Evolutionary conservation across 805 yeast species (phyloP), one percentile per base, ranked within the genome.

Genomic region (Candida sphagnicola): DNA sequence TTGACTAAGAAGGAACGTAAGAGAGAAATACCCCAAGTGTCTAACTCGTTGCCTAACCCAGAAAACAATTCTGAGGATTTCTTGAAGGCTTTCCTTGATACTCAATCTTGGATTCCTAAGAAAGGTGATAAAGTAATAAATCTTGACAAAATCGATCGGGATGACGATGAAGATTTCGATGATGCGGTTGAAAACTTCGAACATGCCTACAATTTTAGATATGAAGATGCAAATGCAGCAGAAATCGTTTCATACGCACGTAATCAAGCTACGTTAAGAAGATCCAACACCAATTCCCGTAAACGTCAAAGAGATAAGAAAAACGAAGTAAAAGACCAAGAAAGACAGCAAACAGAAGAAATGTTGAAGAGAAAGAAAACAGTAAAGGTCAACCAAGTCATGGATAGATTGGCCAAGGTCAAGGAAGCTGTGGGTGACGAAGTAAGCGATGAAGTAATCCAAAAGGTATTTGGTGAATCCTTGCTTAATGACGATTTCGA

Each of bases 231-330:
- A 12, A 78, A 80, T 47, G 76, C 96, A 5, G 87, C 91, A 0
- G 96, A 91, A 53, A 86, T 93, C 59, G 83, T 90, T 14, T 83
- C 95, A 13, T 93, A 91, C 67, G 97, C 98, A 2, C 88, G 99
- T 75, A 82, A 72, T 31, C 96, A 89, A 62, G 95, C 93, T 17
- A 88, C 98, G 0, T 72, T 89, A 55, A 81, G 99, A 66, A 75
- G 99, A 56, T 79, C 83, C 15, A 80, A 79, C 37, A 73, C 80
- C 43, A 78, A 81, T 49, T 61, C 84, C 10, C 78, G 99, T 51
- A 88, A 88, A 68, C 79, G 82, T 61, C 82, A 82, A 61, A 80
- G 98, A 67, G 87, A 86, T 31, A 76, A 73, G 56, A 78, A 80
- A 59, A 74, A 67, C 34, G 83, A 78, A 32, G 72, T 65, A 35